Evolutionary conservation across 768 basidiomycete species (phyloP).

Genomic region (Boletus rubropictus): DNA sequence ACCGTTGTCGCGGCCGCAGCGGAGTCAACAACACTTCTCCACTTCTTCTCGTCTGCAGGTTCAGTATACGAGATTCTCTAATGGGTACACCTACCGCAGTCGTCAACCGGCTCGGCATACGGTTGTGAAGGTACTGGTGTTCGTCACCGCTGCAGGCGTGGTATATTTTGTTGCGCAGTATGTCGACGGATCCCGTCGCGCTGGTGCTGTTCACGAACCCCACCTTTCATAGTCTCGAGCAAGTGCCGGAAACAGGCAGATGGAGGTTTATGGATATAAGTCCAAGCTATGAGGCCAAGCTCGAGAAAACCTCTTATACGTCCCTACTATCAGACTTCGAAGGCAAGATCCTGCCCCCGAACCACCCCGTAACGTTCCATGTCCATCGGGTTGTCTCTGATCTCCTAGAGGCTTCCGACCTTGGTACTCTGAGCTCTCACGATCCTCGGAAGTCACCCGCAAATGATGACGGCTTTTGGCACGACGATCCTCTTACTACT

Average conservation of each 20-base stretch:
- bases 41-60: conserved; percentile 13
- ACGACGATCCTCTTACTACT: conserved; percentile 16
- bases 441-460: conserved; percentile 1
- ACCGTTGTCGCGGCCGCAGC: not conserved
- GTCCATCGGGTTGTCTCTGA: conserved; percentile 65
- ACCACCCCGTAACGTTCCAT: conserved; percentile 59
- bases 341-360: conserved; percentile 52
- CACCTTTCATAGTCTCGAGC: conserved; percentile 55
- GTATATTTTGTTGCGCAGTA: conserved; percentile 30
- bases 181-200: conserved; percentile 1
- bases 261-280: conserved; percentile 84
- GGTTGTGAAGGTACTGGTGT: conserved; percentile 11
- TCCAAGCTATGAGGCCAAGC: conserved; percentile 48
- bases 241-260: conserved; percentile 80
- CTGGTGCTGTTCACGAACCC: not conserved
- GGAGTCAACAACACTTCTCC: conserved; percentile 16
- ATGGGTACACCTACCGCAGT: conserved; percentile 2
- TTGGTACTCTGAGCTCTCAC: conserved; percentile 49
- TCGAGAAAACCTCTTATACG: conserved; percentile 37
- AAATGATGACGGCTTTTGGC: conserved; percentile 20
- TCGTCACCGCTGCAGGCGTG: conserved; percentile 17
- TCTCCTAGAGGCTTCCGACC: conserved; percentile 64
- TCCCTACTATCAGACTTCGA: conserved; percentile 49
- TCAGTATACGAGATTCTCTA: conserved; percentile 28
- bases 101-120: conserved; percentile 8